Percentiles rank a stretch among this genome's conserved stretches.
Conservation (phyloP, 108 stramenopile genomes). For the Nitzschia sp. region DNA sequence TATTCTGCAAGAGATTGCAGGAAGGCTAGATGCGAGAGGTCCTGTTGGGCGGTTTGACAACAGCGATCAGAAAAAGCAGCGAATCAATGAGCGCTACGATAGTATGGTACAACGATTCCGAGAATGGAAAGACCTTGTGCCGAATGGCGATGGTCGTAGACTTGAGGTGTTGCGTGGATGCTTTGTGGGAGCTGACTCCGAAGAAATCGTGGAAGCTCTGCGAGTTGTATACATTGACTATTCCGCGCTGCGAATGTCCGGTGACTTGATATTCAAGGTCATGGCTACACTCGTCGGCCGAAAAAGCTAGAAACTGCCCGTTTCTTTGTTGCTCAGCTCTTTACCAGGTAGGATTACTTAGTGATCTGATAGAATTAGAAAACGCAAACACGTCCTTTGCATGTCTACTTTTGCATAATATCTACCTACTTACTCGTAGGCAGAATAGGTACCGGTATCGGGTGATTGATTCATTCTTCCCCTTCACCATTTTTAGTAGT, state of each 20-base stretch:
- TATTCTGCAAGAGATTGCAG: conserved; percentile 17
- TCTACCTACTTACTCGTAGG: too few species aligned
- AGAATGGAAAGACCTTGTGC: conserved; percentile 54
- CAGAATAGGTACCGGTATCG: too few species aligned
- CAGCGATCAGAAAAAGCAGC: background rate
- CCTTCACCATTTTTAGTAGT: too few species aligned
- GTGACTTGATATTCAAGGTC: conserved; percentile 65
- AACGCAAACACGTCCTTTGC: too few species aligned
- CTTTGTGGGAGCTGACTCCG: conserved; percentile 59
- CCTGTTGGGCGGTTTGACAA: background rate
- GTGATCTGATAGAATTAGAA: too few species aligned
- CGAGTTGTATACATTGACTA: conserved; percentile 69
- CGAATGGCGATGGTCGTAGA: conserved; percentile 32
- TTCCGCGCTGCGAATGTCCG: conserved; percentile 50
- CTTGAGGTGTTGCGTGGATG: conserved; percentile 67
- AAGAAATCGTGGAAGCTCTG: conserved; percentile 53
- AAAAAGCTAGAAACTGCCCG: conserved; percentile 9
- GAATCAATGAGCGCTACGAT: conserved; percentile 51
- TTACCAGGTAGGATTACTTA: too few species aligned
- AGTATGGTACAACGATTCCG: conserved; percentile 53
- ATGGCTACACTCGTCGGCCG: conserved; percentile 37
- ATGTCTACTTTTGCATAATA: too few species aligned
- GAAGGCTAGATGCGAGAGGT: conserved; percentile 3
- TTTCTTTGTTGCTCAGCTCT: too few species aligned
- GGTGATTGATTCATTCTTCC: too few species aligned